Evolutionary conservation across 1,284 basidiomycete species (phyloP).

Genomic region (Ceratobasidium sp.): DNA sequence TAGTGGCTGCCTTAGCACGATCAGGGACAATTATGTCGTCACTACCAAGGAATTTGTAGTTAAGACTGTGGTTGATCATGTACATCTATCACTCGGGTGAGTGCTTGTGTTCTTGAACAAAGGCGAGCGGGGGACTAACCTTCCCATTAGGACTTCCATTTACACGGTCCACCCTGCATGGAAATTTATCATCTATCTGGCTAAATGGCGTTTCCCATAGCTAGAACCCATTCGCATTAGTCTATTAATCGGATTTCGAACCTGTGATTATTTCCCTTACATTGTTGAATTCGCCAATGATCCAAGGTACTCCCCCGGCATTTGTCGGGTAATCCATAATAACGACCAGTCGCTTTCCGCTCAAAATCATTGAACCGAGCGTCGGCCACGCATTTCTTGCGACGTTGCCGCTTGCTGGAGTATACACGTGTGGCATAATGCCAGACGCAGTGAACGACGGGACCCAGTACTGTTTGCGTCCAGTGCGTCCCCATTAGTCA

Average conservation of each 20-base stretch:
- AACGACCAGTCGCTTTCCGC: slow-evolving; percentile 22
- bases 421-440: slow-evolving; percentile 15
- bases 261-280: not conserved
- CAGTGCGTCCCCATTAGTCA: slow-evolving; percentile 28
- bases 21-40: slow-evolving; percentile 33
- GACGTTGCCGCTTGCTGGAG: slow-evolving; percentile 6
- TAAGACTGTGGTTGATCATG: slow-evolving; percentile 36
- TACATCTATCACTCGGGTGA: not conserved
- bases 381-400: slow-evolving; percentile 25
- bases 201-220: slow-evolving; percentile 36
- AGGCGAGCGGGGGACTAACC: not conserved
- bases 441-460: slow-evolving; percentile 15
- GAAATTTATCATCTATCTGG: slow-evolving; percentile 28
- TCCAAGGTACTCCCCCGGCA: slow-evolving; percentile 21
- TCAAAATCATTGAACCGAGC: slow-evolving; percentile 15
- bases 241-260: not conserved
- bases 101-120: not conserved
- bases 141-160: slow-evolving; percentile 34
- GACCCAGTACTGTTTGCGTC: slow-evolving; percentile 27
- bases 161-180: slow-evolving; percentile 34
- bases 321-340: slow-evolving; percentile 34
- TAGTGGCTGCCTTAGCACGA: slow-evolving; percentile 22
- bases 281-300: slow-evolving; percentile 30
- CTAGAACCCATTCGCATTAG: not conserved
- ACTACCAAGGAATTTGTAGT: slow-evolving; percentile 32